Evolutionary conservation across 257 asterid genomes (phyloP).

Genomic region (Verbascum thapsus): DNA sequence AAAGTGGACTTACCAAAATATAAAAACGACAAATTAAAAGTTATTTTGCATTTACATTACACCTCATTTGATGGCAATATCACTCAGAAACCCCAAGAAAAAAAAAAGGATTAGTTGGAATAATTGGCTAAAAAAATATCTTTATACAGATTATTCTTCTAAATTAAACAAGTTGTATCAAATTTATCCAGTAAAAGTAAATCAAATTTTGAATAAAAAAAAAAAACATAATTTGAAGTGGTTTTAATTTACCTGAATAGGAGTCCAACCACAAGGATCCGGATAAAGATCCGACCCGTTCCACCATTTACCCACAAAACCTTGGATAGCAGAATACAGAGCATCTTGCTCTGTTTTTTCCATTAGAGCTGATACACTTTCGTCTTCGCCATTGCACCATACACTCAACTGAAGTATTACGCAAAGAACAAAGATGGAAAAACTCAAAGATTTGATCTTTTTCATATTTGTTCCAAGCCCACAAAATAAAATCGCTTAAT

Average conservation of each 20-base stretch:
- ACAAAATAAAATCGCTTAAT: constrained; percentile 5
- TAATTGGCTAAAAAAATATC: no score
- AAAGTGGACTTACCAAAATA: constrained; percentile 24
- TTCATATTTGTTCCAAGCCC: constrained; percentile 42
- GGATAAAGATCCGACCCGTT: constrained; percentile 99
- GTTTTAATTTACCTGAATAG: constrained; percentile 66
- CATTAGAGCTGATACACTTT: constrained; percentile 62
- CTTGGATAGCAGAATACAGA: constrained; percentile 80
- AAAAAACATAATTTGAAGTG: neutral
- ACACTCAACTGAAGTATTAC: constrained; percentile 28
- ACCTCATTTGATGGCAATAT: no score
- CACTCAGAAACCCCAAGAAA: no score
- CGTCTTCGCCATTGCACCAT: constrained; percentile 64
- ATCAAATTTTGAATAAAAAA: neutral
- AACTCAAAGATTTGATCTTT: constrained; percentile 32
- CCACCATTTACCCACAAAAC: constrained; percentile 95
- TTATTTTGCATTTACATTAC: constrained; percentile 24
- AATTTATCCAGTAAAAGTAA: neutral
- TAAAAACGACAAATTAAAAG: constrained; percentile 31
- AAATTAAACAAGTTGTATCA: no score
- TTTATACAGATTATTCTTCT: no score
- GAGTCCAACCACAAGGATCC: constrained; percentile 99
- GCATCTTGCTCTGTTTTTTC: constrained; percentile 64
- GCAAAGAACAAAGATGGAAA: constrained; percentile 36
- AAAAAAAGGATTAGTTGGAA: no score